Evolutionary conservation across 768 basidiomycete species (phyloP), one percentile per base, ranked within the genome.

Genomic region (Vishniacozyma victoriae): DNA sequence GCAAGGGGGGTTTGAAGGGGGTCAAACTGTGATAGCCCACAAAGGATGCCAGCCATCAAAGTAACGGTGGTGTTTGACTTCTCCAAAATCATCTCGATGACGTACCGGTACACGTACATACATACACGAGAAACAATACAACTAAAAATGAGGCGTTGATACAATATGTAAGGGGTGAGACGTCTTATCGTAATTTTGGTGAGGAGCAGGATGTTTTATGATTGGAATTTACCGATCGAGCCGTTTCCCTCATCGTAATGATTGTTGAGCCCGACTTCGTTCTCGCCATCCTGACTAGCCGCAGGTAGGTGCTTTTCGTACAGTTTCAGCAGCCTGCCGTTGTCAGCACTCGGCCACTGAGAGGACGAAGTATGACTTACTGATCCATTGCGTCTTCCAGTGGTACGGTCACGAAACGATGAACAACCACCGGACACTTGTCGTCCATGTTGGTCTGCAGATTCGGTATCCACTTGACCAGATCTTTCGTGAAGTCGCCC

Each of bases 331-430:
- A 68, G 44, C 15, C 63, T 65, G n/a, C n/a, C n/a, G 40, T 12
- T n/a, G 19, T 11, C 5, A 23, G 15, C 18, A 14, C 20, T 25
- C 12, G 39, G 41, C 55, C 47, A 52, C 44, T 48, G 16, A 20
- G 22, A 11, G 11, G 7, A 36, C 23, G 22, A 19, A 20, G 35
- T 33, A 3, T 16, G 35, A 67, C 68, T 60, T 44, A 70, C 67
- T 67, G n/a, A 48, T 69, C 62, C 70, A 72, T 72, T 9, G 59
- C 64, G 20, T 65, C 57, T 41, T 72, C 70, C 38, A 72, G 45
- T 13, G 57, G 44, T 15, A 49, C 42, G 0, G 61, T 63, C 3
- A 66, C 60, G 44, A 68, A 60, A 22, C 62, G 60, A 54, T 69
- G 68, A 36, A 62, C 62, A 39, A 62, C 39, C 5, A 49, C 38